These are phyloP conservation scores for Panus rudis DNA, from an alignment of 768 basidiomycete genomes.

Conservation along the genomic window DNA sequence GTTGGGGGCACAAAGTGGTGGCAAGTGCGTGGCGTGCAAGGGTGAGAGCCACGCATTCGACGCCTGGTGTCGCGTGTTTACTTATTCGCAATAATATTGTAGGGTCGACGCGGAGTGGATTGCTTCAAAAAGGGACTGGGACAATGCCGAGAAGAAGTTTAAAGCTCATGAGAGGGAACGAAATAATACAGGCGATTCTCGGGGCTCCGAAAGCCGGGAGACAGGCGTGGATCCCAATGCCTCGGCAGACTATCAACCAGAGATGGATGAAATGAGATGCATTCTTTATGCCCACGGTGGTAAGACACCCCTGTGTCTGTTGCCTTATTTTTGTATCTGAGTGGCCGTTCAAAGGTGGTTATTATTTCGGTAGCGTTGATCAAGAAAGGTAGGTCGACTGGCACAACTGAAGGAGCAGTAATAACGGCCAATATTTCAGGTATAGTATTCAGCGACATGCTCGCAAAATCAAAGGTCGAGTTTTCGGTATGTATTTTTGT, in stretches of 20 bases:
- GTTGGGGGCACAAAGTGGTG: slow-evolving; percentile 96
- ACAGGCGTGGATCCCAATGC: slow-evolving; percentile 12
- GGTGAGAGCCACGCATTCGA: slow-evolving; percentile 50
- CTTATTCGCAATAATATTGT: background rate
- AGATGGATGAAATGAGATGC: slow-evolving; percentile 82
- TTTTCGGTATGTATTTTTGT: slow-evolving; percentile 49
- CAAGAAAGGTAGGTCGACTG: too few species aligned
- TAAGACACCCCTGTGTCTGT: too few species aligned
- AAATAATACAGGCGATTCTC: background rate
- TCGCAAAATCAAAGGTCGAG: slow-evolving; percentile 87
- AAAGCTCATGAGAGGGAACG: slow-evolving; percentile 39
- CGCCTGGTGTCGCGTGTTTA: too few species aligned
- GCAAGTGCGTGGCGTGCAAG: slow-evolving; percentile 83
- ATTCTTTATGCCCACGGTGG: slow-evolving; percentile 80
- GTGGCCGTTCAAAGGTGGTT: slow-evolving; percentile 52
- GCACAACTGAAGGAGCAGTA: too few species aligned
- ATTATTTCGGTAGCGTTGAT: slow-evolving; percentile 77
- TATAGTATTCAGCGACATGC: slow-evolving; percentile 79
- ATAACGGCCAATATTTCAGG: too few species aligned
- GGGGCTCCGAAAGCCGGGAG: background rate
- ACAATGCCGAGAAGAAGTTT: slow-evolving; percentile 51
- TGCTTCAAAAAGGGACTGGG: slow-evolving; percentile 76
- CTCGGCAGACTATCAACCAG: slow-evolving; percentile 40
- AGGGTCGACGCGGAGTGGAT: slow-evolving; percentile 89
- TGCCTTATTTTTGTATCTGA: too few species aligned